Evolutionary conservation across 2,329 filamentous ascomycete species (phyloP).

Genomic region (Aureobasidium pullulans): DNA sequence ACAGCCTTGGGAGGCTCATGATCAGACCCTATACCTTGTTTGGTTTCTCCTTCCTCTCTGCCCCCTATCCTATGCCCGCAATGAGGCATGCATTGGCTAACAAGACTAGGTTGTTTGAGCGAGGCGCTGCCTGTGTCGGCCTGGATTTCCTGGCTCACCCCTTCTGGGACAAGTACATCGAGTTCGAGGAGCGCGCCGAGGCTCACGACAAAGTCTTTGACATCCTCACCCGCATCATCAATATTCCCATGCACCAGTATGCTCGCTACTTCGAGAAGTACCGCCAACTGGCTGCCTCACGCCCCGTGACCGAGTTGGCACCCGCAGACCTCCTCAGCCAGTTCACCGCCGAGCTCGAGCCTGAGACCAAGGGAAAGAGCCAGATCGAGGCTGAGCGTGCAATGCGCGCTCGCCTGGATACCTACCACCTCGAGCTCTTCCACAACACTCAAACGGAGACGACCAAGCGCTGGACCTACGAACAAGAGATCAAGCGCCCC

Average conservation of each 20-base stretch:
- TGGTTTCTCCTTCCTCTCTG: slow-evolving; percentile 10
- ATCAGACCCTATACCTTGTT: slow-evolving; percentile 5
- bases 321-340: slow-evolving; percentile 59
- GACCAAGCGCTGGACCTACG: slow-evolving; percentile 88
- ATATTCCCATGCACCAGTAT: slow-evolving; percentile 93
- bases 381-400: slow-evolving; percentile 79
- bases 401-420: slow-evolving; percentile 71
- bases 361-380: slow-evolving; percentile 53
- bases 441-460: slow-evolving; percentile 77
- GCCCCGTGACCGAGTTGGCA: slow-evolving; percentile 66
- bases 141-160: slow-evolving; percentile 90
- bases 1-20: not conserved
- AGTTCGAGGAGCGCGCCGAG: slow-evolving; percentile 89
- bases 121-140: slow-evolving; percentile 74
- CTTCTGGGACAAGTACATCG: slow-evolving; percentile 98
- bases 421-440: slow-evolving; percentile 73
- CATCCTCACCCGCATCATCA: slow-evolving; percentile 73
- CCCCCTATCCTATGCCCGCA: not conserved
- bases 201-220: slow-evolving; percentile 76
- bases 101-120: slow-evolving; percentile 72
- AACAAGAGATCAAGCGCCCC: slow-evolving; percentile 87
- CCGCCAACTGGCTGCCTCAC: slow-evolving; percentile 64
- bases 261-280: slow-evolving; percentile 91
- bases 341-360: slow-evolving; percentile 66
- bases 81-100: slow-evolving; percentile 3